These are phyloP conservation scores for Aegilops speltoides DNA, from an alignment of 176 grass and related monocot species.

Conservation along the genomic window DNA sequence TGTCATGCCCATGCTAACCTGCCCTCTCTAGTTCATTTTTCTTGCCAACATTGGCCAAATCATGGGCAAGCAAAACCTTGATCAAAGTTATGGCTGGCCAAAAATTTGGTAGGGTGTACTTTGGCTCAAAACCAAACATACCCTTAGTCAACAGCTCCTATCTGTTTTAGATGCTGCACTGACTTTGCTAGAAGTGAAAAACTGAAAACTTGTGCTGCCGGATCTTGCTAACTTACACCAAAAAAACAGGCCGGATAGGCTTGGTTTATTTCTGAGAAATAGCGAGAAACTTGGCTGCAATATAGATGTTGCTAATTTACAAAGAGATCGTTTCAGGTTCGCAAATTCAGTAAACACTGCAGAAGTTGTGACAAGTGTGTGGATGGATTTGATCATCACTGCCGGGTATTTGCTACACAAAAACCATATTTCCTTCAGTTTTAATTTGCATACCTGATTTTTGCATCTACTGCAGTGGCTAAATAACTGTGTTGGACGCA, in stretches of 20 bases:
- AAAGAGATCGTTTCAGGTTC: constrained; percentile 58
- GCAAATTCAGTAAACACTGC: constrained; percentile 96
- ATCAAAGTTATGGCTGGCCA: too few relatives aligned
- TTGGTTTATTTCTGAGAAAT: constrained; percentile 1
- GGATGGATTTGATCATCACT: constrained; percentile 99
- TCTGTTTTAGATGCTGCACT: constrained; percentile 16
- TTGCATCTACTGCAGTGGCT: constrained; percentile 73
- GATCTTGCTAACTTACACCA: constrained; percentile 13
- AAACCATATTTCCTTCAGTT: constrained; percentile 14
- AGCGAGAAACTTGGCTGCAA: not conserved
- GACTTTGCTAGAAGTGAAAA: constrained; percentile 15
- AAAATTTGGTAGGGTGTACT: too few relatives aligned
- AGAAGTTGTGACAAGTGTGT: constrained; percentile 99
- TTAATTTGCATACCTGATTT: constrained; percentile 23
- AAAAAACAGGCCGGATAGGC: not conserved
- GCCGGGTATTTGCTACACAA: constrained; percentile 65
- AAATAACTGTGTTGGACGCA: constrained; percentile 96
- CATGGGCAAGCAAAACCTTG: too few relatives aligned
- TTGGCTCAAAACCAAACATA: too few relatives aligned
- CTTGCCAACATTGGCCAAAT: too few relatives aligned
- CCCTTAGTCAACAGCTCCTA: not conserved
- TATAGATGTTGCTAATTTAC: constrained; percentile 4
- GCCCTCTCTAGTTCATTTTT: too few relatives aligned
- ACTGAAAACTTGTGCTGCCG: not conserved
- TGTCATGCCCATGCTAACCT: too few relatives aligned